A percentile compares a stretch with the other conserved stretches of the same genome.
phyloP scores from a whole-genome alignment of 2,329 filamentous ascomycete genomes.

The Purpureocillium lavendulum region DNA sequence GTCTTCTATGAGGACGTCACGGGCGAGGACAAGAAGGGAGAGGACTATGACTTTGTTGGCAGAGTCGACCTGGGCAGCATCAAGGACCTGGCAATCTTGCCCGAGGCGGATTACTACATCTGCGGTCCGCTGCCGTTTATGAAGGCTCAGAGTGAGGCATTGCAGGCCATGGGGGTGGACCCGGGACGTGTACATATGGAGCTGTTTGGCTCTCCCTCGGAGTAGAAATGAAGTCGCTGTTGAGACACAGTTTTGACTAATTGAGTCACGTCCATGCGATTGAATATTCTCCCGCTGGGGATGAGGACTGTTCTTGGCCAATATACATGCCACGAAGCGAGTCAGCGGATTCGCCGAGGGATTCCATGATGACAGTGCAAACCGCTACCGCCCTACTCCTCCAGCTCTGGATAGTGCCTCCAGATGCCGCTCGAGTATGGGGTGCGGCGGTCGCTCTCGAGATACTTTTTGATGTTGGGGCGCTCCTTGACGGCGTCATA shows the following conservation, averaged over 20 bases:
- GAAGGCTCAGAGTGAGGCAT: conserved; percentile 9
- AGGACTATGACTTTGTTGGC: conserved; percentile 24
- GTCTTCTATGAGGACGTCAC: conserved; percentile 35
- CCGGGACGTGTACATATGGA: conserved; percentile 1
- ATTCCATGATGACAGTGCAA: too few relatives aligned
- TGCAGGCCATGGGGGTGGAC: conserved; percentile 1
- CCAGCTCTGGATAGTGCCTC: conserved; percentile 65
- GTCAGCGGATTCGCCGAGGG: too few relatives aligned
- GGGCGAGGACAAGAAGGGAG: conserved; percentile 24
- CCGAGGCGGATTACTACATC: conserved; percentile 36
- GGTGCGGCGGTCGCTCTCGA: conserved; percentile 55
- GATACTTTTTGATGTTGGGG: conserved; percentile 58
- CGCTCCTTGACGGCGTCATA: conserved; percentile 55
- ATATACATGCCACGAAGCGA: too few relatives aligned
- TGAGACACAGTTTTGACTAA: too few relatives aligned
- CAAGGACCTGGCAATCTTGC: conserved; percentile 27
- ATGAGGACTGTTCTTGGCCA: too few relatives aligned
- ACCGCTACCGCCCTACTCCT: too few relatives aligned
- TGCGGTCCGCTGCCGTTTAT: conserved; percentile 42
- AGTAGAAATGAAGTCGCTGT: conserved; percentile 1
- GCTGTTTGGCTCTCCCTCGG: conserved; percentile 1
- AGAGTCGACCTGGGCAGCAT: conserved; percentile 34
- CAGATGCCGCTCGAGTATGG: conserved; percentile 60
- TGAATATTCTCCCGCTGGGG: too few relatives aligned
- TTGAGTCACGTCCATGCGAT: too few relatives aligned